Evolutionary conservation across 805 yeast genomes (phyloP), one percentile per base, ranked within the genome.

Genomic region (Metschnikowia arizonensis): DNA sequence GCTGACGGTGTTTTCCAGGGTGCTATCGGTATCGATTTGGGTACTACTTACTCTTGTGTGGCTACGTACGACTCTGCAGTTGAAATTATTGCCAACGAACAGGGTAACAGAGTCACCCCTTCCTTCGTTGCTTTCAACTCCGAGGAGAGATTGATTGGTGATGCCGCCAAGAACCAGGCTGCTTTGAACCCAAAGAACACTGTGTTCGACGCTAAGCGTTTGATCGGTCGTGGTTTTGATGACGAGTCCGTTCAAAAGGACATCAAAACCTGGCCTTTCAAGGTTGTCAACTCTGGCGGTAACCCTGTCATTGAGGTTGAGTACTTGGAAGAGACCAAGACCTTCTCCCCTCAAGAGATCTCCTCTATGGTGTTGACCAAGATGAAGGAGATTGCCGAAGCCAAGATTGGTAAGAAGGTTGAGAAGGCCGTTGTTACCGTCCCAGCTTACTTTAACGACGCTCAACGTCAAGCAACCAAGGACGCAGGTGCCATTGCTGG

Each of bases 391-490:
- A 84, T 86, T 58, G 97, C 97, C 56, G 97, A 89, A 79, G 82
- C 85, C 60, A 86, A 78, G 77, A 79, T 89, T 60, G 97, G 97
- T 66, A 73, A 78, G 63, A 76, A 74, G 63, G 95, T 89, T 55
- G 73, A 69, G 64, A 69, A 71, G 63, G 76, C 76, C 49, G 76
- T 71, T 53, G 65, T 71, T 49, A 71, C 76, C 52, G 76, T 71
- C 52, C 76, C 76, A 63, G 76, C 76, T 63, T 71, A 71, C 63
- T 71, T 71, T 62, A 71, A 71, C 61, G 76, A 71, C 54, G 74
- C 76, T 55, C 76, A 71, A 62, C 68, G 76, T 65, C 76, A 71
- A 65, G 75, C 76, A 50, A 71, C 76, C 66, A 71, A 71, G 64
- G 76, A 71, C 62, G 76, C 76, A 49, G 76, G 76, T 71, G 72